Evolutionary conservation across 306 rosid species (phyloP).

Genomic region (Quercus suber): DNA sequence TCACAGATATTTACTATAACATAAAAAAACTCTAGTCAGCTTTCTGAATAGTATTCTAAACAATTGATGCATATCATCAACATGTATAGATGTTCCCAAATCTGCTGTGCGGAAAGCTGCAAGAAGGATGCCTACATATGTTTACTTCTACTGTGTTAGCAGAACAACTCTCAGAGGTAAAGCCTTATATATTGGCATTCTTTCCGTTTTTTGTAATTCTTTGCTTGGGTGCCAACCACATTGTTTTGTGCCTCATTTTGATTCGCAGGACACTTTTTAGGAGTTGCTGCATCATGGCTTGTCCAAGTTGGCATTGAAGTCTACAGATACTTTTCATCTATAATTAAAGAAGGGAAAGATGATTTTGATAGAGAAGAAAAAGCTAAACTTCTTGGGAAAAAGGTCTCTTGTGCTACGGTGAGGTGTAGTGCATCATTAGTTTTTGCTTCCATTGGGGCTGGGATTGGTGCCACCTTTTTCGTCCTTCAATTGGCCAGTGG

Average conservation of each 20-base stretch:
- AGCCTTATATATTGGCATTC: background rate
- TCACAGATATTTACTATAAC: background rate
- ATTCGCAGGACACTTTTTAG: slow-evolving; percentile 60
- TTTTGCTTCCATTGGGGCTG: slow-evolving; percentile 83
- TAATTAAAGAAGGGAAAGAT: slow-evolving; percentile 32
- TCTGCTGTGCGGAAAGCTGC: slow-evolving; percentile 77
- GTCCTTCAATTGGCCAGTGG: slow-evolving; percentile 79
- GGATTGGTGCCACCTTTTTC: slow-evolving; percentile 66
- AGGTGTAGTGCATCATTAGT: slow-evolving; percentile 63
- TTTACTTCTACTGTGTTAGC: slow-evolving; percentile 59
- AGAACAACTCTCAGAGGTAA: slow-evolving; percentile 78
- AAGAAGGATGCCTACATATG: slow-evolving; percentile 52
- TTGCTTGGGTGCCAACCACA: slow-evolving; percentile 18
- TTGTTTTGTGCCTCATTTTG: slow-evolving; percentile 13
- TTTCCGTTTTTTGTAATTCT: background rate
- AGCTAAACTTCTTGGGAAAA: slow-evolving; percentile 36
- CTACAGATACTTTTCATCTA: slow-evolving; percentile 32
- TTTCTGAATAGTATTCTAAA: background rate
- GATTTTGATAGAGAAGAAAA: slow-evolving; percentile 30
- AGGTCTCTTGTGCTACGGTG: slow-evolving; percentile 45
- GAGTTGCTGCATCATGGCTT: slow-evolving; percentile 79
- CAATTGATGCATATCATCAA: slow-evolving; percentile 4
- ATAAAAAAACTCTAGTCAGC: background rate
- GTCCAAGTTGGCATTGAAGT: slow-evolving; percentile 71
- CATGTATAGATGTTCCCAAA: slow-evolving; percentile 56